Evolutionary conservation across 345 rosid species (phyloP).

Genomic region (rapeseed (Brassica napus)): DNA sequence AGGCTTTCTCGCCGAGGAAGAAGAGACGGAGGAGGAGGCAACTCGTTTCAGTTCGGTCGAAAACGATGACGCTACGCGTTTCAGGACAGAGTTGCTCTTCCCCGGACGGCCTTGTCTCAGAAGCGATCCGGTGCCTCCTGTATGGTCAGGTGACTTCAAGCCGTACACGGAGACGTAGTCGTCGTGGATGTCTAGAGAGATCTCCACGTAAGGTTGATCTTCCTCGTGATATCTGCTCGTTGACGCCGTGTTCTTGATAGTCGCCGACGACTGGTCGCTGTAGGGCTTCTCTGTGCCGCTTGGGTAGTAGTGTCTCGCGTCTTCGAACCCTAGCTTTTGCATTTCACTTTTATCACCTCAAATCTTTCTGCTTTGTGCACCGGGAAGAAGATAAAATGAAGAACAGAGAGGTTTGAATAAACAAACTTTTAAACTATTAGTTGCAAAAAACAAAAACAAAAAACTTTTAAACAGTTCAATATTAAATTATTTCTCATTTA

Average conservation of each 20-base stretch:
- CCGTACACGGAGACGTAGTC: conserved; percentile 81
- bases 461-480: not conserved
- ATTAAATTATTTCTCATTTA: not conserved
- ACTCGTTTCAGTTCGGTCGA: conserved; percentile 59
- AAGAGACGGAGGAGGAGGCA: conserved; percentile 45
- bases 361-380: conserved; percentile 5
- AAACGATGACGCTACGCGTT: conserved; percentile 54
- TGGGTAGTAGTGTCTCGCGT: conserved; percentile 12
- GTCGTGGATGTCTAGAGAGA: conserved; percentile 70
- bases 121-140: conserved; percentile 58
- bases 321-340: conserved; percentile 35
- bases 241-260: not conserved
- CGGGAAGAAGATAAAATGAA: conserved; percentile 5
- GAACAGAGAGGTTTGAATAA: conserved; percentile 3
- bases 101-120: conserved; percentile 58
- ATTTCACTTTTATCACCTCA: conserved; percentile 15
- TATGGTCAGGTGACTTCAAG: conserved; percentile 48
- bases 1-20: conserved; percentile 34
- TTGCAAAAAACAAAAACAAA: too few relatives aligned
- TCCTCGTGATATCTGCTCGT: conserved; percentile 12
- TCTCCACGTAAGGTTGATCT: conserved; percentile 63
- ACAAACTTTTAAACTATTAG: not conserved
- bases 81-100: conserved; percentile 30
- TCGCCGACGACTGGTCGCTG: not conserved
- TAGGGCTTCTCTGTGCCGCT: not conserved